phyloP scores from a whole-genome alignment of 2,329 filamentous ascomycete genomes.

The Penicillium sp. region DNA sequence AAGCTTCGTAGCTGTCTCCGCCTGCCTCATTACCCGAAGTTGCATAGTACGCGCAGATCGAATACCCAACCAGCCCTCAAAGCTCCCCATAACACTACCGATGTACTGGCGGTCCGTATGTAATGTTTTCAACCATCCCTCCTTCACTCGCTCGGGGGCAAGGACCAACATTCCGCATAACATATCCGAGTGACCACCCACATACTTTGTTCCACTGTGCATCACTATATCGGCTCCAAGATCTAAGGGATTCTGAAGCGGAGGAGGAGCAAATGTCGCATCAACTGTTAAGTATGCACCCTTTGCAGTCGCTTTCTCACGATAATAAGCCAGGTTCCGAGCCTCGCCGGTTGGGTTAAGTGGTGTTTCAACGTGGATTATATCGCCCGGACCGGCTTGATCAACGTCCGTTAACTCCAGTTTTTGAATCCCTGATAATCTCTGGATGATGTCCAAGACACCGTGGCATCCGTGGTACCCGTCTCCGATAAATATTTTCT shows the following conservation, averaged over 20 bases:
- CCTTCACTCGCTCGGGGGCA: constrained; percentile 33
- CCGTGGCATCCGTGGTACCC: constrained; percentile 95
- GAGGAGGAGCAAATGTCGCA: constrained; percentile 86
- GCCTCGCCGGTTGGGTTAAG: constrained; percentile 86
- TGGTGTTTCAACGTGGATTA: constrained; percentile 88
- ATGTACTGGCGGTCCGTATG: constrained; percentile 68
- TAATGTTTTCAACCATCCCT: constrained; percentile 61
- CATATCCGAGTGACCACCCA: constrained; percentile 91
- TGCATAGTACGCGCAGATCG: constrained; percentile 81
- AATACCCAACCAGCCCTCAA: constrained; percentile 89
- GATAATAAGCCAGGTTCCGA: constrained; percentile 68
- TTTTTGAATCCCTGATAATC: constrained; percentile 72
- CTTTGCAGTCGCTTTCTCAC: constrained; percentile 64
- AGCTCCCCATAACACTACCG: constrained; percentile 78
- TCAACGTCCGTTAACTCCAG: constrained; percentile 70
- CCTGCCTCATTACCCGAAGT: constrained; percentile 74
- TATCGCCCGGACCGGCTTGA: constrained; percentile 70
- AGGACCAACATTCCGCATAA: constrained; percentile 79
- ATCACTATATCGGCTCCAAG: constrained; percentile 83
- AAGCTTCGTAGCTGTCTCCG: constrained; percentile 65
- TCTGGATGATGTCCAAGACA: constrained; percentile 69
- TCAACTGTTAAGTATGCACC: constrained; percentile 80
- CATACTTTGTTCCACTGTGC: constrained; percentile 92
- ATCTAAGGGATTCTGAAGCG: constrained; percentile 79
- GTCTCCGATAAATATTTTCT: constrained; percentile 74